Percentiles rank a stretch among this genome's conserved stretches.
Evolutionary conservation across 1,284 basidiomycete species (phyloP).

Genomic region (Leccinum subfulvum): DNA sequence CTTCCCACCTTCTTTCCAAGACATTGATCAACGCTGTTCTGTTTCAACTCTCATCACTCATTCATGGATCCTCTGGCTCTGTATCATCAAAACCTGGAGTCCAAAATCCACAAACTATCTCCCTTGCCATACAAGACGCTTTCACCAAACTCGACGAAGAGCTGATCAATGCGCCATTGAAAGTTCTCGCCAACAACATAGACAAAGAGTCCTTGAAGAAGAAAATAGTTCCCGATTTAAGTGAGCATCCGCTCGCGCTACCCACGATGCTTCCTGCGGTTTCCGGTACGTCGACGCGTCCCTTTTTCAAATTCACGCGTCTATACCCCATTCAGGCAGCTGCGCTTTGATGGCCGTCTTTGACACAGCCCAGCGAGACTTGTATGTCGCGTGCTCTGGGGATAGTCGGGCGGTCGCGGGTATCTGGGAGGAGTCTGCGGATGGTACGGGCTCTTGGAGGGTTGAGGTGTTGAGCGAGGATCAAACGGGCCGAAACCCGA

Average conservation of each 20-base stretch:
- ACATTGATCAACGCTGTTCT: constrained; percentile 86
- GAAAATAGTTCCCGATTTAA: constrained; percentile 62
- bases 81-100: constrained; percentile 28
- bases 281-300: constrained; percentile 45
- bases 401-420: constrained; percentile 97
- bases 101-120: constrained; percentile 61
- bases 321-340: constrained; percentile 54
- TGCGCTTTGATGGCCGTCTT: constrained; percentile 86
- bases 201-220: constrained; percentile 50
- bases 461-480: constrained; percentile 93
- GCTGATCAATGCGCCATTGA: constrained; percentile 75
- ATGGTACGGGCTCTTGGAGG: constrained; percentile 71
- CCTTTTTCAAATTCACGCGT: not conserved
- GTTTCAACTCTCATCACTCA: constrained; percentile 67
- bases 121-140: constrained; percentile 73
- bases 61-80: constrained; percentile 41
- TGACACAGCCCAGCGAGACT: constrained; percentile 75
- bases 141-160: constrained; percentile 80
- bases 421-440: constrained; percentile 70
- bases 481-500: constrained; percentile 90
- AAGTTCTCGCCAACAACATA: constrained; percentile 62
- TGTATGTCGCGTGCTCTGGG: constrained; percentile 91
- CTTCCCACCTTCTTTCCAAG: constrained; percentile 82
- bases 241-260: constrained; percentile 65
- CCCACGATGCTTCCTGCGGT: constrained; percentile 78